A percentile compares a stretch with the other conserved stretches of the same genome.
phyloP scores from a whole-genome alignment of 1,284 basidiomycete genomes.

The Megacollybia platyphylla region DNA sequence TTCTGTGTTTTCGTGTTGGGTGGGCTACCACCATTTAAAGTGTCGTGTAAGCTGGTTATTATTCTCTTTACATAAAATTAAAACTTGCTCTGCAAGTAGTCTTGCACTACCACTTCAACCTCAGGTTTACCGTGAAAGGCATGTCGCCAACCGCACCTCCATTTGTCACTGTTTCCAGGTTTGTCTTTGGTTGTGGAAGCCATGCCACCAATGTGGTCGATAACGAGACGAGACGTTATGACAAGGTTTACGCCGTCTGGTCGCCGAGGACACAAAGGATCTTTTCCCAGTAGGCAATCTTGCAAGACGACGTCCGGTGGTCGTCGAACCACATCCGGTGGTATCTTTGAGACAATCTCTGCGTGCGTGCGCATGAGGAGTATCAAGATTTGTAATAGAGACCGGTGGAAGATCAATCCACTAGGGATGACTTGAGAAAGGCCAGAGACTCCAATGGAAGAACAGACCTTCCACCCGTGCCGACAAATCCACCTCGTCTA shows the following conservation, averaged over 20 bases:
- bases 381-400: slow-evolving; percentile 19
- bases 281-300: slow-evolving; percentile 24
- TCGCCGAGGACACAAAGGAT: slow-evolving; percentile 19
- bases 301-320: slow-evolving; percentile 28
- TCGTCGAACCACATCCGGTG: slow-evolving; percentile 13
- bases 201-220: slow-evolving; percentile 25
- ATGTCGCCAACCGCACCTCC: slow-evolving; percentile 30
- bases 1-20: no score
- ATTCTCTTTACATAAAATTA: no score
- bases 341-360: slow-evolving; percentile 14
- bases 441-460: background rate
- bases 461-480: slow-evolving; percentile 26
- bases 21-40: no score
- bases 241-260: slow-evolving; percentile 15
- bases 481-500: slow-evolving; percentile 22
- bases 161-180: slow-evolving; percentile 17
- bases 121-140: slow-evolving; percentile 24
- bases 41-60: no score
- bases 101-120: slow-evolving; percentile 18
- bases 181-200: slow-evolving; percentile 18
- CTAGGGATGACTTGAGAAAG: slow-evolving; percentile 11
- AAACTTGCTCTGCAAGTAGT: no score
- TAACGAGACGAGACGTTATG: slow-evolving; percentile 23
- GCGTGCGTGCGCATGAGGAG: slow-evolving; percentile 19
- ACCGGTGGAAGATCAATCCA: slow-evolving; percentile 24